Base-by-base conservation (phyloP, 2,329 filamentous ascomycete species). In the Pestalotiopsis sp. region DNA sequence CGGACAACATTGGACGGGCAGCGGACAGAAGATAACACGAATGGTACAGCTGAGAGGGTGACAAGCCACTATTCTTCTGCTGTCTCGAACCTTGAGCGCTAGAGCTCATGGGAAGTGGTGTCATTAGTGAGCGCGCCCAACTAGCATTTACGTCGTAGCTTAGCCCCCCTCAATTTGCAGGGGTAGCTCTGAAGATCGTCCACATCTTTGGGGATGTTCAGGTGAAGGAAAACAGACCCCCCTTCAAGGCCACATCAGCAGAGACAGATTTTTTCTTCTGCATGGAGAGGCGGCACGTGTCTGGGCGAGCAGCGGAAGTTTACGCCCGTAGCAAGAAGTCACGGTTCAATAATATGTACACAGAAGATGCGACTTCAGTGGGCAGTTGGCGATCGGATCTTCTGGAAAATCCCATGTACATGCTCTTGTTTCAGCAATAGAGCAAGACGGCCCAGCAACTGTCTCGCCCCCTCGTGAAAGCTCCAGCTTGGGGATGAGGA, bases 391-490 rank as follows among this genome's bases (percentile, higher is more conserved):
- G 23, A 59, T 59, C 27, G 57, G 27, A 59, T 59, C n/a, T 17
- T 9, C 27, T 20, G 27, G 27, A 62, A 13, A 13, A 59, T 20
- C 38, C 59, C 27, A 36, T n/a, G 39, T 23, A 39, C 61, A 64
- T 39, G 61, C 39, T 36, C 31, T 64, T 64, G 61, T 64, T 64
- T 64, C 61, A 64, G 61, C 17, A 14, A 25, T 27, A 64, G 39
- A 14, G 39, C 61, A 52, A 20, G 20, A n/a, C 25, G 14, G 39
- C n/a, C 39, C 20, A 20, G 39, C 27, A 31, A 20, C 39, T 64
- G 61, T 64, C 61, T 64, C 61, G 39, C n/a, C 27, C 61, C 61
- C 59, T 36, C 61, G 61, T 64, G 61, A 11, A 39, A 64, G 61
- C 61, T 64, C 39, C 39, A 49, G 61, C 61, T 23, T 23, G 61